phyloP scores from a whole-genome alignment of 192 early-diverging fungal species.

The Backusella parvicylindrica region DNA sequence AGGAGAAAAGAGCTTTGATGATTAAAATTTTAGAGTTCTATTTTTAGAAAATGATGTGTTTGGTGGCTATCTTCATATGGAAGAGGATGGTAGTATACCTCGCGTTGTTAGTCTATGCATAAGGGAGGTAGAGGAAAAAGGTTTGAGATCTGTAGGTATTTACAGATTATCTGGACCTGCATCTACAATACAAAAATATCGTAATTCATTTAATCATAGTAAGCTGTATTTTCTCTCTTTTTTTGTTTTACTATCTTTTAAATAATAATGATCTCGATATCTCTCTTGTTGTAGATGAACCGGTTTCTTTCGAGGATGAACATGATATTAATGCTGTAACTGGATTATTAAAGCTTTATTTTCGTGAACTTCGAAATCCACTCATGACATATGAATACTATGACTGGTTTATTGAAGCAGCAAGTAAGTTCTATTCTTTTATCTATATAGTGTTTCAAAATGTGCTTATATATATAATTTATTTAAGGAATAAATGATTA shows the following conservation, averaged over 20 bases:
- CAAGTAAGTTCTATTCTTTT: conserved; percentile 29
- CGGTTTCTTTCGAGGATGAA: conserved; percentile 34
- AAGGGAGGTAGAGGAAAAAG: conserved; percentile 66
- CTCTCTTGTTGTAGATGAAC: conserved; percentile 12
- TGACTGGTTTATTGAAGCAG: conserved; percentile 64
- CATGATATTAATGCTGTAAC: conserved; percentile 71
- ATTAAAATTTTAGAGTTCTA: neutral
- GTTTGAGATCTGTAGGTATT: conserved; percentile 66
- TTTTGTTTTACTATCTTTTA: neutral
- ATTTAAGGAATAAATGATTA: conserved; percentile 51
- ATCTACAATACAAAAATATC: conserved; percentile 62
- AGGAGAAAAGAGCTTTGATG: neutral
- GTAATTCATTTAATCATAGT: conserved; percentile 54
- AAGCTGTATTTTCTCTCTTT: conserved; percentile 7
- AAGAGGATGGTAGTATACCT: conserved; percentile 48
- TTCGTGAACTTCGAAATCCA: conserved; percentile 69
- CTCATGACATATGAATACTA: conserved; percentile 70
- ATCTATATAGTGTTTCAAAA: neutral
- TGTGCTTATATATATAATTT: neutral
- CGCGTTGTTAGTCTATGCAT: conserved; percentile 67
- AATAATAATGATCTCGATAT: neutral
- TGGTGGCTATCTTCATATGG: conserved; percentile 29
- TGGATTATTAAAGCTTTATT: conserved; percentile 70
- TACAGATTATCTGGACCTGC: conserved; percentile 70
- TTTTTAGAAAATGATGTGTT: conserved; percentile 26